phyloP scores from a whole-genome alignment of 495 filamentous ascomycete genomes.

The Parathielavia hyrcaniae region DNA sequence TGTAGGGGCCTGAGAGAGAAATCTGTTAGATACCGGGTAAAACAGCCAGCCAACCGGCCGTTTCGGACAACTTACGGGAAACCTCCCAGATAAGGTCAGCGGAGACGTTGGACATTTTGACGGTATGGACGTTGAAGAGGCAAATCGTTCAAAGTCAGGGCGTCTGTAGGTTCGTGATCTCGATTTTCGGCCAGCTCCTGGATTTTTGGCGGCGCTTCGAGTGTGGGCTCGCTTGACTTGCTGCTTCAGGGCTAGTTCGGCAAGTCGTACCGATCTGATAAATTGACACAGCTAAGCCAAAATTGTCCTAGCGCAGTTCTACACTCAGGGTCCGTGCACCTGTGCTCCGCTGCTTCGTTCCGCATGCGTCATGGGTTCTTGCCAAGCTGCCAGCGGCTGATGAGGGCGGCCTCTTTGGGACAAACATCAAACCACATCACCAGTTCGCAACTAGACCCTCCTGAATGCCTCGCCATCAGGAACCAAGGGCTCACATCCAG shows the following conservation, averaged over 20 bases:
- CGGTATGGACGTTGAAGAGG: conserved; percentile 25
- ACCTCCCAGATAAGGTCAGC: conserved; percentile 87
- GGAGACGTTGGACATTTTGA: conserved; percentile 61
- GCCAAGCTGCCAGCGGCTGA: neutral
- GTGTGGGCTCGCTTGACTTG: conserved; percentile 44
- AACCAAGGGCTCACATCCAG: conserved; percentile 3
- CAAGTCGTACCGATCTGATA: neutral
- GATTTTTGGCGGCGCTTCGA: conserved; percentile 27
- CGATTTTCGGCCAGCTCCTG: conserved; percentile 29
- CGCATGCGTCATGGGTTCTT: conserved; percentile 15
- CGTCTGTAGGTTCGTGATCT: conserved; percentile 30
- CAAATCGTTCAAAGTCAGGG: conserved; percentile 30
- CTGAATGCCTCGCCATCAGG: conserved; percentile 12
- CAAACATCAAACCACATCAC: neutral
- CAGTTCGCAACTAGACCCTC: neutral
- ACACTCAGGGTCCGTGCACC: conserved; percentile 12
- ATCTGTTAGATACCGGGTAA: conserved; percentile 7
- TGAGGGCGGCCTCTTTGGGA: conserved; percentile 7
- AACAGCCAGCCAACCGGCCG: neutral
- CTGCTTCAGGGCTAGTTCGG: conserved; percentile 30
- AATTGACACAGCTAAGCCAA: neutral
- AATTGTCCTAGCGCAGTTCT: neutral
- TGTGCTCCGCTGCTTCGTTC: neutral
- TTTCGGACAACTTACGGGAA: conserved; percentile 58
- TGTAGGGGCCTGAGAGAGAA: conserved; percentile 58